phyloP scores from a whole-genome alignment of 768 basidiomycete species.

The Obba rivulosa region DNA sequence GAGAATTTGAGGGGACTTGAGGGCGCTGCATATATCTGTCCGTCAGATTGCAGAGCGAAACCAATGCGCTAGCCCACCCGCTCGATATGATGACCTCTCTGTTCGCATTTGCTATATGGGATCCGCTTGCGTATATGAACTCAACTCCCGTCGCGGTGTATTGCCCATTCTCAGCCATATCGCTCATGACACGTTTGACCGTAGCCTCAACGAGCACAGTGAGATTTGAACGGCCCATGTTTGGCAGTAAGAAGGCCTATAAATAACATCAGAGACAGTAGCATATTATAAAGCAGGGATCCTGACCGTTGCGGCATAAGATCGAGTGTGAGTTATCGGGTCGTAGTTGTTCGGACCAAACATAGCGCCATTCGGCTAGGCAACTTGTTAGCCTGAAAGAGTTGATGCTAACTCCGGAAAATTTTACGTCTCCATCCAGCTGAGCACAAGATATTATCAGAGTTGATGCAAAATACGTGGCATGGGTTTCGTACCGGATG shows the following conservation, averaged over 20 bases:
- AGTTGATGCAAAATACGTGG: neutral
- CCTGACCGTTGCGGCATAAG: constrained; percentile 24
- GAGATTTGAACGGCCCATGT: constrained; percentile 25
- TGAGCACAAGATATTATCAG: neutral
- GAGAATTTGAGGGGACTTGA: constrained; percentile 37
- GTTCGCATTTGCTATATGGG: constrained; percentile 32
- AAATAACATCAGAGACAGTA: neutral
- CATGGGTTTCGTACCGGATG: constrained; percentile 12
- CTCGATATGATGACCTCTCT: constrained; percentile 42
- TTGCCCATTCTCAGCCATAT: constrained; percentile 4
- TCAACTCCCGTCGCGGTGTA: constrained; percentile 43
- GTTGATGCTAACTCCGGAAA: neutral
- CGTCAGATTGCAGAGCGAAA: neutral
- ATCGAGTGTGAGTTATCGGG: constrained; percentile 11
- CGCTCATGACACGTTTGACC: constrained; percentile 22
- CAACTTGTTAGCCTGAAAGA: neutral
- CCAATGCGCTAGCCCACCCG: constrained; percentile 5
- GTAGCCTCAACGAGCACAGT: constrained; percentile 21
- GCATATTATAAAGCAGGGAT: neutral
- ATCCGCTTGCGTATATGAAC: constrained; percentile 29
- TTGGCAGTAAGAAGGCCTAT: constrained; percentile 20
- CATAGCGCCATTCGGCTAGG: constrained; percentile 12
- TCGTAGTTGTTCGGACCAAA: constrained; percentile 13
- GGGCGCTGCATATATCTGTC: constrained; percentile 1
- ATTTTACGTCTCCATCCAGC: constrained; percentile 18